Conservation (phyloP, 139 green algal genomes). For the Protoeuglena noctilucae region DNA sequence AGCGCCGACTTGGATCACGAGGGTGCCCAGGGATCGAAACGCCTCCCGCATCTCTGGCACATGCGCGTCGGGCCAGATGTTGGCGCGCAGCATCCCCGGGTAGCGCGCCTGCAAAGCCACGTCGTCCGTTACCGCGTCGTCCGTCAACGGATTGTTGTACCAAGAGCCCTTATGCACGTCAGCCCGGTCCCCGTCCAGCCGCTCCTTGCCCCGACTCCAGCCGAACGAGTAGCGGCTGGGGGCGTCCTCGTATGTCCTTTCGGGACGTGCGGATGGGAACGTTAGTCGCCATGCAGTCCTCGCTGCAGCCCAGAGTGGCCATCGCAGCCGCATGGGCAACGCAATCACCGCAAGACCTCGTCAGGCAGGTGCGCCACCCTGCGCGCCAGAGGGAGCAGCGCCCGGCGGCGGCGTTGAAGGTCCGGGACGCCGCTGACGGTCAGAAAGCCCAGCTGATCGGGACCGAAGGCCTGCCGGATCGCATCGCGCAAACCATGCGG, state of each 20-base stretch:
- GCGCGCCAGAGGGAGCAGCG: slow-evolving; percentile 7
- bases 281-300: too few relatives aligned
- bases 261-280: too few relatives aligned
- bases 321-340: too few relatives aligned
- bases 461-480: too few relatives aligned
- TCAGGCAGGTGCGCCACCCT: not conserved
- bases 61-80: too few relatives aligned
- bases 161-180: slow-evolving; percentile 20
- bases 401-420: too few relatives aligned
- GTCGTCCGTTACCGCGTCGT: slow-evolving; percentile 14
- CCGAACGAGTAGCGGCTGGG: slow-evolving; percentile 7
- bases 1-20: slow-evolving; percentile 14
- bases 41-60: slow-evolving; percentile 12
- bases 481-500: too few relatives aligned
- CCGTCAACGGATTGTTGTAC: slow-evolving; percentile 21
- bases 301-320: too few relatives aligned
- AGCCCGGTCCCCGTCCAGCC: slow-evolving; percentile 1
- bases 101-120: not conserved
- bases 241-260: slow-evolving; percentile 1
- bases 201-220: slow-evolving; percentile 8
- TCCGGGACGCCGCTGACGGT: too few relatives aligned
- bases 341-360: too few relatives aligned
- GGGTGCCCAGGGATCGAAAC: slow-evolving; percentile 9
- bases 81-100: not conserved
- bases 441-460: too few relatives aligned